A percentile compares a stretch with the other conserved stretches of the same genome.
These are phyloP conservation scores for Adansonia grandidieri DNA, from an alignment of 441 rosid genomes.

Conservation along the genomic window DNA sequence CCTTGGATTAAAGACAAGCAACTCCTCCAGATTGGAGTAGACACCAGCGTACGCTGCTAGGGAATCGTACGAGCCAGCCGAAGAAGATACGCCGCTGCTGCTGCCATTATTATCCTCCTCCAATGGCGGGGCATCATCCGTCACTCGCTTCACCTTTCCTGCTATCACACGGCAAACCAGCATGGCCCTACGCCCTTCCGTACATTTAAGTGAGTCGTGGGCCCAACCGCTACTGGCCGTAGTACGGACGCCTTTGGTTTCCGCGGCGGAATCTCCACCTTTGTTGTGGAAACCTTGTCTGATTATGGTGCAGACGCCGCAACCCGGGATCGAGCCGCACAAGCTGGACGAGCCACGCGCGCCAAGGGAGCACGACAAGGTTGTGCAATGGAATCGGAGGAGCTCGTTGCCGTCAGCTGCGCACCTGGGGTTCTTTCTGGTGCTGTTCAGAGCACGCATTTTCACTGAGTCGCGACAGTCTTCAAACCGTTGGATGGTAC, in stretches of 20 bases:
- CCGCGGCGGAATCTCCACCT: slow-evolving; percentile 28
- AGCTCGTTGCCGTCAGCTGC: slow-evolving; percentile 99
- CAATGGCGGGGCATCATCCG: slow-evolving; percentile 46
- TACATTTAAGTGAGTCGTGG: slow-evolving; percentile 66
- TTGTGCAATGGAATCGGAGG: slow-evolving; percentile 83
- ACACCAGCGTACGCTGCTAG: slow-evolving; percentile 68
- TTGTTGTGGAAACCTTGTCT: slow-evolving; percentile 76
- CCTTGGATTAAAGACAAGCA: slow-evolving; percentile 72
- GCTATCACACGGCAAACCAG: slow-evolving; percentile 96
- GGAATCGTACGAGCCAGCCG: slow-evolving; percentile 65
- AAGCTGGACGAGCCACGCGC: slow-evolving; percentile 72
- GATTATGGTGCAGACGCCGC: slow-evolving; percentile 87
- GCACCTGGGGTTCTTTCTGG: slow-evolving; percentile 77
- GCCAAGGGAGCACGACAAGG: slow-evolving; percentile 74
- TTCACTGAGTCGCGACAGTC: slow-evolving; percentile 92
- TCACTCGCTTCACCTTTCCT: slow-evolving; percentile 69
- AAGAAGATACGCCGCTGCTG: not conserved
- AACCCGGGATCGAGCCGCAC: slow-evolving; percentile 73
- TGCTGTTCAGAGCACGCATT: slow-evolving; percentile 69
- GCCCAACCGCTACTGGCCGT: slow-evolving; percentile 96
- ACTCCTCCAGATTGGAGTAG: slow-evolving; percentile 81
- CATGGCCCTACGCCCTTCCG: slow-evolving; percentile 78
- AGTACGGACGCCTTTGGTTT: slow-evolving; percentile 59
- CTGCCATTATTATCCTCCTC: slow-evolving; percentile 37
- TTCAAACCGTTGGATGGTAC: slow-evolving; percentile 95